phyloP scores from a whole-genome alignment of 495 filamentous ascomycete genomes.

The Aspergillus mulundensis region DNA sequence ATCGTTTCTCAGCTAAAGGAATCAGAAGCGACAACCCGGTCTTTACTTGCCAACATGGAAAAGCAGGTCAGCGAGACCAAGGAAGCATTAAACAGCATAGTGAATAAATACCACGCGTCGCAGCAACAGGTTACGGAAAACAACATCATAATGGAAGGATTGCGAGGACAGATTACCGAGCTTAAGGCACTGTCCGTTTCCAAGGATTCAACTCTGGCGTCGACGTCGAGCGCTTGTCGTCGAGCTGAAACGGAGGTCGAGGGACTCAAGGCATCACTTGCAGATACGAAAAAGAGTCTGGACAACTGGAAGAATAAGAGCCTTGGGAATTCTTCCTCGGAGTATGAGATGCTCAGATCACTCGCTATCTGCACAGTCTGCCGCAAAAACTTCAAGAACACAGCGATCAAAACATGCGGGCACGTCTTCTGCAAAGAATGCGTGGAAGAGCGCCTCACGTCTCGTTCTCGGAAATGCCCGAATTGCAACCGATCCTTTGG shows the following conservation, averaged over 20 bases:
- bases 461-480: constrained; percentile 90
- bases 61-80: constrained; percentile 81
- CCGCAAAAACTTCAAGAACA: constrained; percentile 87
- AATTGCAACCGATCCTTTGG: constrained; percentile 89
- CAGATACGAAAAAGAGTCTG: constrained; percentile 69
- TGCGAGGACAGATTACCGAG: constrained; percentile 73
- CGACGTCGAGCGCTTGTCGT: constrained; percentile 56
- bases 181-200: constrained; percentile 64
- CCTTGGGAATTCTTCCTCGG: constrained; percentile 71
- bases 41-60: constrained; percentile 75
- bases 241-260: constrained; percentile 72
- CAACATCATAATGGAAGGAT: constrained; percentile 59
- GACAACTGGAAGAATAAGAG: constrained; percentile 80
- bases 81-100: constrained; percentile 63
- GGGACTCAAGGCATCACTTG: constrained; percentile 64
- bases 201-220: constrained; percentile 62
- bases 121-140: constrained; percentile 69
- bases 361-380: constrained; percentile 90
- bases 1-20: constrained; percentile 93
- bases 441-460: constrained; percentile 77
- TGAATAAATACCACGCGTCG: constrained; percentile 63
- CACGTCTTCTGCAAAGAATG: constrained; percentile 92
- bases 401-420: constrained; percentile 87
- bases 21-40: constrained; percentile 58
- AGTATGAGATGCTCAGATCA: constrained; percentile 74